Base-by-base conservation (phyloP, 2,329 filamentous ascomycete species). In the Salinomyces thailandicus region DNA sequence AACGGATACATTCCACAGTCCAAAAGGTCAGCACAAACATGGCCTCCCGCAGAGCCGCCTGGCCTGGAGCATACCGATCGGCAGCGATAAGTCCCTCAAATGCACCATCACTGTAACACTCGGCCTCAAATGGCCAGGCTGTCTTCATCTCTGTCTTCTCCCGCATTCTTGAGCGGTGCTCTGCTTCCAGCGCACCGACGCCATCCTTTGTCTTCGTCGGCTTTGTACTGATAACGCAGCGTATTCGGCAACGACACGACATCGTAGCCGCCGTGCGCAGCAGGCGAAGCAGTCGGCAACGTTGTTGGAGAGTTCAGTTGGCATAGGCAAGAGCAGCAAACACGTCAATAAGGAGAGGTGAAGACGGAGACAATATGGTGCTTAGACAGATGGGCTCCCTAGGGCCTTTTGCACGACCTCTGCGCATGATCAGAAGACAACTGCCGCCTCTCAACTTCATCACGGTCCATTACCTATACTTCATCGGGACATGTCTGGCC, bases 401-500 rank as follows among this genome's bases (percentile, higher is more conserved):
- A 11, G 45, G 48, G 12, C 43, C 43, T n/a, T 20, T 51, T 13
- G 39, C 35, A 17, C 38, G 33, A 18, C 46, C 46, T 9, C 18
- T 43, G 5, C 47, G 46, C 24, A 31, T 40, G 12, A 4, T 49
- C 9, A 36, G 42, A 9, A 37, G 43, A 19, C 43, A 46, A 20
- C 42, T 53, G 9, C 54, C 52, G 15, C 50, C 49, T 1, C 33
- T 49, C 28, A 58, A 58, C 38, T 58, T 58, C 46, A 55, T 58
- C 27, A 55, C 53, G 7, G 44, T 82, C 5, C 79, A 83, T 52
- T 81, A 81, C 58, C 54, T 67, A 34, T 83, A 82, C 58, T 83
- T 83, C 53, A 64, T 79, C 42, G 41, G 60, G 8, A 69, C 69
- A 5, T 68, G 65, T 35, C 52, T 81, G 5, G 18, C 79, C 14